phyloP scores from a whole-genome alignment of 2,329 filamentous ascomycete species.

The Exophiala bonariae region DNA sequence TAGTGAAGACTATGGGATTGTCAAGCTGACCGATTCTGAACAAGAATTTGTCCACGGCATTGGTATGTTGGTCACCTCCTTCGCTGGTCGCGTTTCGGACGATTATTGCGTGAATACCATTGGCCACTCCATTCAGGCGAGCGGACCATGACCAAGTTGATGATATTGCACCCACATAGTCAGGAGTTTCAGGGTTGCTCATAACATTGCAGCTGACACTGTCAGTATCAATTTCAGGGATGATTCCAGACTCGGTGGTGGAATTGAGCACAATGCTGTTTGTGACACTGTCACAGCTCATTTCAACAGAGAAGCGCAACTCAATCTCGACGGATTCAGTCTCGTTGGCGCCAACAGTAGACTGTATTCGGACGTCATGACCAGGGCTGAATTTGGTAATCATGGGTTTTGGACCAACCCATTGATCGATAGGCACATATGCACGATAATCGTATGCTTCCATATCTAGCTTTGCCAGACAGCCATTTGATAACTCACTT shows the following conservation, averaged over 20 bases:
- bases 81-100: conserved; percentile 52
- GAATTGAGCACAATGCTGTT: conserved; percentile 54
- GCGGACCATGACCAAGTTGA: conserved; percentile 56
- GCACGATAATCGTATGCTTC: conserved; percentile 59
- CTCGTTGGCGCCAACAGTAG: conserved; percentile 42
- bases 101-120: conserved; percentile 61
- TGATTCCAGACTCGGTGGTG: conserved; percentile 48
- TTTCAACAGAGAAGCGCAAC: conserved; percentile 59
- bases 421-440: conserved; percentile 56
- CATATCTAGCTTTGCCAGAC: conserved; percentile 54
- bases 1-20: conserved; percentile 62
- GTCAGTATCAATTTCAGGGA: conserved; percentile 44
- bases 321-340: conserved; percentile 51
- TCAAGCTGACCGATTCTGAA: conserved; percentile 58
- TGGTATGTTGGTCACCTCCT: conserved; percentile 44
- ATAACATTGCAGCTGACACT: conserved; percentile 49
- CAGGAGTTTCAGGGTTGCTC: conserved; percentile 34
- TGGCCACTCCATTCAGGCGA: conserved; percentile 53
- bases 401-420: conserved; percentile 54
- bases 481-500: conserved; percentile 54
- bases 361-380: conserved; percentile 59
- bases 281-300: conserved; percentile 60
- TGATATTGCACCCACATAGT: conserved; percentile 54
- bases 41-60: conserved; percentile 61
- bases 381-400: conserved; percentile 62